These are phyloP conservation scores for Rosa hybrid DNA, from an alignment of 331 rosid species.

Conservation along the genomic window DNA sequence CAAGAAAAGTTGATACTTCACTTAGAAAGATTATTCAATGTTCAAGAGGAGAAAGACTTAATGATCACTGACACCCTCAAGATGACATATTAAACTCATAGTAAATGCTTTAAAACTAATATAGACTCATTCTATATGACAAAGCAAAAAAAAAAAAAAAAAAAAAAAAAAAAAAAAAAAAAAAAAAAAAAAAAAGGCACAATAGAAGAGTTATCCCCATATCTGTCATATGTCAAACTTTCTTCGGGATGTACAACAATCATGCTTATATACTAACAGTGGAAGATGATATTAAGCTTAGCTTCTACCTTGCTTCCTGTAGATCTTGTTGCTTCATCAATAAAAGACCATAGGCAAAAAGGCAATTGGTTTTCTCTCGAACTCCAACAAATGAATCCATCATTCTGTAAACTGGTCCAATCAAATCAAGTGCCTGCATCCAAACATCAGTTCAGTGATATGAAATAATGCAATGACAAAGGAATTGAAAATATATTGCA, in stretches of 20 bases:
- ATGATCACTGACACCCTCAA: not conserved
- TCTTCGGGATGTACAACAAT: not conserved
- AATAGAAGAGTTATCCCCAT: not conserved
- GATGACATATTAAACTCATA: not conserved
- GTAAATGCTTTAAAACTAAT: not conserved
- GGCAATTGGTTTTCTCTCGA: slow-evolving; percentile 92
- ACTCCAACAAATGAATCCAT: slow-evolving; percentile 98
- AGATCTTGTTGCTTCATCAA: slow-evolving; percentile 93
- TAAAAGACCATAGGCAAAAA: slow-evolving; percentile 90
- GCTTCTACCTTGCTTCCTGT: slow-evolving; percentile 88
- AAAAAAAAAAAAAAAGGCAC: not conserved
- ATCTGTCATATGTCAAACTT: not conserved
- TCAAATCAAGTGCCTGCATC: slow-evolving; percentile 91
- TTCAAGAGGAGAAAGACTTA: not conserved
- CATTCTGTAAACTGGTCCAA: slow-evolving; percentile 84
- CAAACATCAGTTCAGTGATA: slow-evolving; percentile 32
- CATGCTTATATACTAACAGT: not conserved
- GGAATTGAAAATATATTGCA: not conserved
- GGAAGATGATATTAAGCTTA: slow-evolving; percentile 10
- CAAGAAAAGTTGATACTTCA: not conserved
- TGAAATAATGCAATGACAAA: slow-evolving; percentile 8
- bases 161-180: not conserved
- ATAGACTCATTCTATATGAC: not conserved
- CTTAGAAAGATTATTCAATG: slow-evolving; percentile 7
- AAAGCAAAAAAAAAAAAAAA: not conserved